Percentiles rank a stretch among this genome's conserved stretches.
Evolutionary conservation across 139 green algal genomes (phyloP).

Genomic region (Chlorella sp.): DNA sequence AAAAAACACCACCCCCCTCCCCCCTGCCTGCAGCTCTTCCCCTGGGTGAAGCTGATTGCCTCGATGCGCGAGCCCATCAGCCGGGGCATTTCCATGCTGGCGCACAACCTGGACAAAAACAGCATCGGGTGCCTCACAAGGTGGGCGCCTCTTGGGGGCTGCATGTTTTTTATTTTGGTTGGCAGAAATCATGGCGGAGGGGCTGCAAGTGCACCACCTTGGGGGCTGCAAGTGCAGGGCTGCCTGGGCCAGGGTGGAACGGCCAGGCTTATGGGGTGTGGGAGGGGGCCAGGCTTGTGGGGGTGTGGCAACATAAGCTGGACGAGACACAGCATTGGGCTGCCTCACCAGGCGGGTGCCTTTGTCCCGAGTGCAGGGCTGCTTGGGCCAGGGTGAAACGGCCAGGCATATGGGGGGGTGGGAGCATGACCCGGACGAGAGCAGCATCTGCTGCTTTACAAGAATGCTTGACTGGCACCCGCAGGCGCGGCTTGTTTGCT

Average conservation of each 20-base stretch:
- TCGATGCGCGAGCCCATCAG: constrained; percentile 44
- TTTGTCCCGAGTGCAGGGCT: no score
- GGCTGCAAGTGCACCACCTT: no score
- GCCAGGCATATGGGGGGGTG: no score
- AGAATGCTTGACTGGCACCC: no score
- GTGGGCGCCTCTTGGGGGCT: neutral
- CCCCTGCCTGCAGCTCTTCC: constrained; percentile 26
- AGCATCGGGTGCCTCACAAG: constrained; percentile 10
- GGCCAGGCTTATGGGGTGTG: no score
- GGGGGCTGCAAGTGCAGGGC: neutral
- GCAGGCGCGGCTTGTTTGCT: neutral
- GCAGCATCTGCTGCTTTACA: neutral
- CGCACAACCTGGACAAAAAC: constrained; percentile 13
- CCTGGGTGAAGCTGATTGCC: constrained; percentile 41
- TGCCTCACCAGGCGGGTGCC: no score
- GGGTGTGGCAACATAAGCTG: neutral
- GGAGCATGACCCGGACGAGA: neutral
- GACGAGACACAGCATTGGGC: neutral
- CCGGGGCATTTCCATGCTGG: constrained; percentile 20
- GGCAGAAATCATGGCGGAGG: no score
- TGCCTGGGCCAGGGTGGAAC: no score
- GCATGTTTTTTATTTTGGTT: no score
- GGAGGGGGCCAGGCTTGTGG: no score
- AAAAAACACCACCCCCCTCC: neutral
- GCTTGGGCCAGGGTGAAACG: no score